These are phyloP conservation scores for Talaromyces sp. DNA, from an alignment of 2,329 filamentous ascomycete genomes.

Conservation along the genomic window DNA sequence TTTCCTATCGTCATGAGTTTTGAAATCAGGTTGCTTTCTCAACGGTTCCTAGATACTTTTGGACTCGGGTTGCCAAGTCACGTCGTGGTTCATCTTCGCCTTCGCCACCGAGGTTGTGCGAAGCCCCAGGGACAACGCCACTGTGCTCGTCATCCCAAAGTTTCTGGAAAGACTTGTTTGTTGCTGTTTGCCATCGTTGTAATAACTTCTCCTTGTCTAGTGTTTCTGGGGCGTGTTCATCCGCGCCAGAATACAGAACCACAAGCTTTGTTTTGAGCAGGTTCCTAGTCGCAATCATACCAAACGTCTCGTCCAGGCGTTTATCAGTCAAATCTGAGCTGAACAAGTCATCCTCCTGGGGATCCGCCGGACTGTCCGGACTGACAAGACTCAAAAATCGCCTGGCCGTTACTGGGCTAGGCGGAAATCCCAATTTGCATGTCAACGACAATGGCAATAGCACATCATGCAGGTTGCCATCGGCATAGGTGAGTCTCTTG, in stretches of 20 bases:
- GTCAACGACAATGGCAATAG: conserved; percentile 32
- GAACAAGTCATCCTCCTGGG: conserved; percentile 81
- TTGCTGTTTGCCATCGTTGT: conserved; percentile 38
- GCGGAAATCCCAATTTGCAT: conserved; percentile 24
- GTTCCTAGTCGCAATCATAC: conserved; percentile 36
- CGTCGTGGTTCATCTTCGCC: conserved; percentile 39
- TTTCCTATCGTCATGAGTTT: conserved; percentile 12
- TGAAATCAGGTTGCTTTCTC: conserved; percentile 12
- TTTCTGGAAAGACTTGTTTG: conserved; percentile 28
- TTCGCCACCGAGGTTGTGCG: conserved; percentile 45
- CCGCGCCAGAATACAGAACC: conserved; percentile 42
- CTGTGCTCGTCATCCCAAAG: conserved; percentile 47
- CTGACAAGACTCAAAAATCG: conserved; percentile 55
- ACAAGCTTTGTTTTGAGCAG: conserved; percentile 36
- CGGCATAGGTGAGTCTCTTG: conserved; percentile 17
- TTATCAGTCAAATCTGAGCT: conserved; percentile 67
- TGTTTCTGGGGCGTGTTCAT: conserved; percentile 40
- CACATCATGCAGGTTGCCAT: conserved; percentile 17
- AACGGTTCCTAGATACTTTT: conserved; percentile 27
- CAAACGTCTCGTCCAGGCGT: conserved; percentile 60
- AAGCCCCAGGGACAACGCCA: conserved; percentile 44
- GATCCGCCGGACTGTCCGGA: conserved; percentile 46
- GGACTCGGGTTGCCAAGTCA: conserved; percentile 31
- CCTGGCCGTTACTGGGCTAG: conserved; percentile 49
- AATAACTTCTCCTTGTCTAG: conserved; percentile 43